These are phyloP conservation scores for Acacia crassicarpa DNA, from an alignment of 306 rosid species.

Conservation along the genomic window DNA sequence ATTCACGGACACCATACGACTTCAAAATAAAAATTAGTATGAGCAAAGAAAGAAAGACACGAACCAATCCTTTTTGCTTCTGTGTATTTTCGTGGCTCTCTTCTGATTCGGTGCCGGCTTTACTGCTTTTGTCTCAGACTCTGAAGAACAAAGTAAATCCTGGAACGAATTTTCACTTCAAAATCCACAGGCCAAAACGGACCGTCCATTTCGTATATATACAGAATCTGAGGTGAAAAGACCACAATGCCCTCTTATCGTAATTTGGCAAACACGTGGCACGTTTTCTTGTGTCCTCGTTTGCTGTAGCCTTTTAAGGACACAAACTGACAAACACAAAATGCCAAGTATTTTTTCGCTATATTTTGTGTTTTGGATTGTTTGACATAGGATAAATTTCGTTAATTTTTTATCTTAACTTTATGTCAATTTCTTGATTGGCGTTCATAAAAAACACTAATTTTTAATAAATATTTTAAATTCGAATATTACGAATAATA, in stretches of 20 bases:
- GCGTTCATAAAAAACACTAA: not conserved
- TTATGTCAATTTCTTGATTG: not conserved
- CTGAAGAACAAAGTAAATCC: not conserved
- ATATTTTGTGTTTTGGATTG: not conserved
- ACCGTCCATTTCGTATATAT: not conserved
- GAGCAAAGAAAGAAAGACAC: not conserved
- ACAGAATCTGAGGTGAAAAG: not conserved
- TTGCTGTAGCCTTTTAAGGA: not conserved
- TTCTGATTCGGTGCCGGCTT: not conserved
- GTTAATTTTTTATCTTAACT: too few relatives aligned
- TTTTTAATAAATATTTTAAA: too few relatives aligned
- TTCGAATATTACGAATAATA: too few relatives aligned
- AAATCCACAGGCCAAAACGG: not conserved
- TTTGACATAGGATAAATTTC: not conserved
- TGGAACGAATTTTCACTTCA: not conserved
- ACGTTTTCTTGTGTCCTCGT: not conserved
- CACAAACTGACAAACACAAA: not conserved
- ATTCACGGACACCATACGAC: conserved; percentile 51
- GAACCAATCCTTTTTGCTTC: not conserved
- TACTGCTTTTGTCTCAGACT: not conserved
- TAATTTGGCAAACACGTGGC: not conserved
- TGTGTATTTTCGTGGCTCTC: not conserved
- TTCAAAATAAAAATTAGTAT: not conserved
- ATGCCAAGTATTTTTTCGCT: not conserved
- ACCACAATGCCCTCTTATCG: not conserved